A percentile compares a stretch with the other conserved stretches of the same genome.
Conservation (phyloP, 768 basidiomycete species). For the Mycena galopus region DNA sequence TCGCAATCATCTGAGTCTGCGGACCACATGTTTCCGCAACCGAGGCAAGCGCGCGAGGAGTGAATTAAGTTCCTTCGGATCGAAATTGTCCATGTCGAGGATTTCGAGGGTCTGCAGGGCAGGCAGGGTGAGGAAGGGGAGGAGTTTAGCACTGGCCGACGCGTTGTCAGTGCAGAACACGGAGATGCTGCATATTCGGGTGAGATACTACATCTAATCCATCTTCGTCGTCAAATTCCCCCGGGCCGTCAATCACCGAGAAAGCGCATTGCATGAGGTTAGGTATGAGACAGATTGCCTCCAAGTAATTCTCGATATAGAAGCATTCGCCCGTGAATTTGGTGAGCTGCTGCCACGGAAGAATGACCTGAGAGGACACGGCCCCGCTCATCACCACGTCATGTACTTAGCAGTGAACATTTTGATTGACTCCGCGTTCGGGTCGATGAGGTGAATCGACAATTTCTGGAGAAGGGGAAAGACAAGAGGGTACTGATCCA, state of each 20-base stretch:
- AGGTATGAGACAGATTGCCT: not conserved
- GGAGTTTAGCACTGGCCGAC: not conserved
- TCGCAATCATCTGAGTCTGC: no score
- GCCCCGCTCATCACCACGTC: not conserved
- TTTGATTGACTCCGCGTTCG: no score
- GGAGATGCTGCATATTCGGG: not conserved
- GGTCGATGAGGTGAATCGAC: not conserved
- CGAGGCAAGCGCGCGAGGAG: not conserved
- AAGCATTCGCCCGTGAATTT: not conserved
- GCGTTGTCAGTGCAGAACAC: not conserved
- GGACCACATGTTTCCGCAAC: not conserved
- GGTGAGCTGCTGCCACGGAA: slow-evolving; percentile 6
- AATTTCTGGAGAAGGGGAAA: no score
- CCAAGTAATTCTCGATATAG: not conserved
- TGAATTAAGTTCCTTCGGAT: not conserved
- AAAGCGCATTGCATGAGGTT: not conserved
- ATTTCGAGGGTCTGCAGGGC: not conserved
- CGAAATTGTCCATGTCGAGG: not conserved
- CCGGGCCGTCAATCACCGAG: not conserved
- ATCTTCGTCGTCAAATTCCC: not conserved
- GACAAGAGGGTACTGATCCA: no score
- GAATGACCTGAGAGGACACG: not conserved
- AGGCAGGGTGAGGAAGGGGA: not conserved
- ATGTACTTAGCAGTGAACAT: no score
- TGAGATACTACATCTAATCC: not conserved